A percentile compares a stretch with the other conserved stretches of the same genome.
Evolutionary conservation across 495 filamentous ascomycete genomes (phyloP).

Genomic region (Xylaria castorea): DNA sequence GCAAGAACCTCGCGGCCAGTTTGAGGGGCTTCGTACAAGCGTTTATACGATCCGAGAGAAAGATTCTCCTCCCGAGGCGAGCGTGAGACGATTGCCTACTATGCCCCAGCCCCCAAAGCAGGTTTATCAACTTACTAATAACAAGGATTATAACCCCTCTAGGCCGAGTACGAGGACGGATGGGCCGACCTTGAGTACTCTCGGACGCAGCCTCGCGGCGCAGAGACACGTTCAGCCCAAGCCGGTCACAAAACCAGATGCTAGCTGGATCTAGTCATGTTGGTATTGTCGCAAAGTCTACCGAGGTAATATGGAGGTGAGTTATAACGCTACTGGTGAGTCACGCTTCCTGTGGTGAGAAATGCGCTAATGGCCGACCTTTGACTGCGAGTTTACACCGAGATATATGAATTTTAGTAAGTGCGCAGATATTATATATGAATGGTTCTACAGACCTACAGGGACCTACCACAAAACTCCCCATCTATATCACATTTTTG

Average conservation of each 20-base stretch:
- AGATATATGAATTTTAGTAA: neutral
- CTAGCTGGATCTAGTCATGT: neutral
- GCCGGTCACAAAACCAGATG: neutral
- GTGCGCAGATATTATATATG: neutral
- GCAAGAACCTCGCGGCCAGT: constrained; percentile 9
- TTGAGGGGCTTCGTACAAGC: constrained; percentile 29
- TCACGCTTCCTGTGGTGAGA: neutral
- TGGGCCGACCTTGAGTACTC: neutral
- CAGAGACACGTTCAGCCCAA: neutral
- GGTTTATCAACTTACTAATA: neutral
- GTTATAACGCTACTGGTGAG: neutral
- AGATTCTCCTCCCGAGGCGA: neutral
- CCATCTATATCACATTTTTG: too few species aligned
- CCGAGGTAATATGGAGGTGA: neutral
- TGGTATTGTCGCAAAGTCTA: neutral
- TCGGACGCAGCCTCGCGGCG: neutral
- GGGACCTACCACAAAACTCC: too few species aligned
- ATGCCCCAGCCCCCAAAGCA: neutral
- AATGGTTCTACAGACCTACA: too few species aligned
- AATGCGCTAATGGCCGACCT: neutral
- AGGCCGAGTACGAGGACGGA: neutral
- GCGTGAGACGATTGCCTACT: neutral
- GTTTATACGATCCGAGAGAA: constrained; percentile 15
- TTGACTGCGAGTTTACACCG: neutral
- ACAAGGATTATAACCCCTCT: too few species aligned